phyloP scores from a whole-genome alignment of 2,329 filamentous ascomycete species.

The Trichoderma arundinaceum region DNA sequence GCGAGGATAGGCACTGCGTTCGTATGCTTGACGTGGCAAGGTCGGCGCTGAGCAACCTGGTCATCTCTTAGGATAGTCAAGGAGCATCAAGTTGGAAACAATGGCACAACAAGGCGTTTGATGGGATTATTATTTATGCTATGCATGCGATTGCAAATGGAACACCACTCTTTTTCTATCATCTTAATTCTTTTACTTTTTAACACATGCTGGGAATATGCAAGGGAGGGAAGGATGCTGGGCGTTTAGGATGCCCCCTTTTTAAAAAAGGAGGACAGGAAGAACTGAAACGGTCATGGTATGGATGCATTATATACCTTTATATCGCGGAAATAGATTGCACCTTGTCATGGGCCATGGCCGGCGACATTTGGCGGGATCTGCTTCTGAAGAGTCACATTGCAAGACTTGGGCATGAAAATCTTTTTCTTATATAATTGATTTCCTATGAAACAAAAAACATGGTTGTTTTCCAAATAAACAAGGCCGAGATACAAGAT shows the following conservation, averaged over 20 bases:
- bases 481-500: background rate
- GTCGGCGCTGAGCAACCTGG: conserved; percentile 58
- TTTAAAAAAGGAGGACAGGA: background rate
- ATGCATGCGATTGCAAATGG: too few relatives aligned
- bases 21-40: conserved; percentile 61
- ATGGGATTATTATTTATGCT: too few relatives aligned
- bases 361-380: background rate
- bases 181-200: background rate
- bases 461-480: background rate
- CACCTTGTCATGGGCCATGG: background rate
- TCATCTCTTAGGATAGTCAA: conserved; percentile 51
- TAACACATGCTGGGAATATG: background rate
- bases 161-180: background rate
- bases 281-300: background rate
- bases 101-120: too few relatives aligned
- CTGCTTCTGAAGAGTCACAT: background rate
- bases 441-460: background rate
- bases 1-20: conserved; percentile 52
- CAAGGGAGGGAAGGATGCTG: background rate
- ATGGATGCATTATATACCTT: too few relatives aligned
- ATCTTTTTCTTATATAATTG: background rate
- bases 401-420: too few relatives aligned
- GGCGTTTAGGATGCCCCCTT: background rate
- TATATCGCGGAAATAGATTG: too few relatives aligned
- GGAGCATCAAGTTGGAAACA: too few relatives aligned